Evolutionary conservation across 1,284 basidiomycete species (phyloP), one percentile per base, ranked within the genome.

Genomic region (Xanthoconium separans): DNA sequence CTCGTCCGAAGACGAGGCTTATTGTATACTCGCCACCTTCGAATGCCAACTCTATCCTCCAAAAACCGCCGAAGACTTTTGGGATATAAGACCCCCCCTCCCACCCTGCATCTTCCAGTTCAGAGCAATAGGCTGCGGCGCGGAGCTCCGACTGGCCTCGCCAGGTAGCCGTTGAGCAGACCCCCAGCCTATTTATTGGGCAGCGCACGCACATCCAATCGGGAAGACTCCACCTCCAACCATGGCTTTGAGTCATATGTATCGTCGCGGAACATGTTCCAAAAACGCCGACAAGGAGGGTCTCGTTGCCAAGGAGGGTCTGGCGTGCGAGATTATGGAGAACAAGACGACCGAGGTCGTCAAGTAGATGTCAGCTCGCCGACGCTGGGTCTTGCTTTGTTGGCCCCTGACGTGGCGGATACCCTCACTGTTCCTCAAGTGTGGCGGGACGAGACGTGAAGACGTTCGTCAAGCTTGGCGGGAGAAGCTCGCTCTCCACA

Each of bases 381-480:
- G 91, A 41, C 81, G 90, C 54, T 99, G 96, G 96, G 91, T 97
- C 7, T 78, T 82, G 15, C 72, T 98, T 1, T 93, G 90, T 57
- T 93, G 93, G 88, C 69, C 91, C n/a, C 77, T 98, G 50, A 99
- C 95, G 0, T 98, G 83, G 77, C 98, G 91, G 89, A 73, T 94
- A 8, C 96, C 95, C 0, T 87, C 81, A 24, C 81, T 82, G 13
- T 71, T 88, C 49, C 76, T 99, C 44, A 77, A 73, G 16, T 85
- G 82, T 52, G 92, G 92, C 2, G 81, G 92, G 22, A 95, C 98
- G 91, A 98, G 98, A 75, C 87, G 95, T 12, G 74, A 89, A 57
- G 97, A 99, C 65, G 82, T 99, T 40, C 87, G 91, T 42, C 95
- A 98, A 74, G 96, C 96, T 1, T 98, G 95, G 96, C 78, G 95